These are phyloP conservation scores for Cercophora scortea DNA, from an alignment of 495 filamentous ascomycete species.

Conservation along the genomic window DNA sequence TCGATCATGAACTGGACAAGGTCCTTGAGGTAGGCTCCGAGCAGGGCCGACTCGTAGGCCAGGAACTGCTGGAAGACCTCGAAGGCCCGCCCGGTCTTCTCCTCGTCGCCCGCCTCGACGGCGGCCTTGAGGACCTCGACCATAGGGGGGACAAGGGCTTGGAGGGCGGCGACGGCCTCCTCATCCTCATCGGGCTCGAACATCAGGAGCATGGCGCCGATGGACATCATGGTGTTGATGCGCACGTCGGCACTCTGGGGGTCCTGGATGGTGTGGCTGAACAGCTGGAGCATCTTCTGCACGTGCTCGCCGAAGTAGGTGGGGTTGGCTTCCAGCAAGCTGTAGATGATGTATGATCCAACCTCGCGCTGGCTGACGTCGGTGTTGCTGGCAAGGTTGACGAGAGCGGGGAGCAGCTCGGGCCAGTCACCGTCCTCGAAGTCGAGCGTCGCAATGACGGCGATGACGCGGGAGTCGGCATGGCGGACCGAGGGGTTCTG, in stretches of 20 bases:
- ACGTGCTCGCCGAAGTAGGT: constrained; percentile 71
- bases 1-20: constrained; percentile 92
- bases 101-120: constrained; percentile 72
- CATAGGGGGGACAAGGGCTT: constrained; percentile 76
- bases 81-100: constrained; percentile 79
- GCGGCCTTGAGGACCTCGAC: constrained; percentile 79
- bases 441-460: constrained; percentile 78
- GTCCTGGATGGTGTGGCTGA: constrained; percentile 81
- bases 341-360: constrained; percentile 86
- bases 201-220: constrained; percentile 80
- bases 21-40: constrained; percentile 81
- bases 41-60: constrained; percentile 76
- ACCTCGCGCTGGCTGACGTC: constrained; percentile 79
- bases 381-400: constrained; percentile 60
- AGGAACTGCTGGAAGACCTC: constrained; percentile 97
- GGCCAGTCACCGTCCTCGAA: constrained; percentile 80
- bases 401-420: constrained; percentile 67
- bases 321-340: constrained; percentile 77
- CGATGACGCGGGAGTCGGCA: constrained; percentile 79
- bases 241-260: constrained; percentile 85
- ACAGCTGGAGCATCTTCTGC: constrained; percentile 70
- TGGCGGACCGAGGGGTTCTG: constrained; percentile 67
- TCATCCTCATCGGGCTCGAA: constrained; percentile 78
- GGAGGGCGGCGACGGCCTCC: constrained; percentile 61
- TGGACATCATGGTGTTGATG: constrained; percentile 89